Percentiles rank a stretch among this genome's conserved stretches.
These are phyloP conservation scores for Galerina sulciceps DNA, from an alignment of 768 basidiomycete genomes.

Conservation along the genomic window DNA sequence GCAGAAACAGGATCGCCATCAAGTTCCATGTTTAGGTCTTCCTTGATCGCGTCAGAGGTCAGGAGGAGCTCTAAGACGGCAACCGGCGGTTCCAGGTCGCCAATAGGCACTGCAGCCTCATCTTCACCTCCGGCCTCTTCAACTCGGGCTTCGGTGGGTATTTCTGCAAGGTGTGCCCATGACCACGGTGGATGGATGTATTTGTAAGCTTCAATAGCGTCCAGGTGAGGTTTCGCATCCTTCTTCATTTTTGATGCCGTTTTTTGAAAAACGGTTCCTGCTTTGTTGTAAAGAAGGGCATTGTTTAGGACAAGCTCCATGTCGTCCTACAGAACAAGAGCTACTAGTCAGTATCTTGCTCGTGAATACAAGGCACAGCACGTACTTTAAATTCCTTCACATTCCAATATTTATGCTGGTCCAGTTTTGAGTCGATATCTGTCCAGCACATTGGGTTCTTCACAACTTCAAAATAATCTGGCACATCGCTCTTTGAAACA, in stretches of 20 bases:
- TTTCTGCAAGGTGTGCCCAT: neutral
- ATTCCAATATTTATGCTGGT: conserved; percentile 83
- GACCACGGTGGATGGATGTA: conserved; percentile 11
- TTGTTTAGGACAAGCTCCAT: conserved; percentile 85
- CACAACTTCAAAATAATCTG: conserved; percentile 91
- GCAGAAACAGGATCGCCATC: conserved; percentile 63
- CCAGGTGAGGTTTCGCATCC: conserved; percentile 41
- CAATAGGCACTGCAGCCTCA: conserved; percentile 38
- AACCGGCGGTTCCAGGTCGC: conserved; percentile 77
- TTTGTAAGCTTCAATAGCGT: conserved; percentile 40
- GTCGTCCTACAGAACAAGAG: conserved; percentile 59
- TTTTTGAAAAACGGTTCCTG: conserved; percentile 72
- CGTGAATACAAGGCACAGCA: neutral
- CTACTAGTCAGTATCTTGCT: neutral
- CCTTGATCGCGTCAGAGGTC: conserved; percentile 54
- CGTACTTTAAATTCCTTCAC: conserved; percentile 72
- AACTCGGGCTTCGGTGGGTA: neutral
- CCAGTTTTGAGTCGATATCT: conserved; percentile 80
- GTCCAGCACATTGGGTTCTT: conserved; percentile 89
- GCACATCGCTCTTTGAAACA: conserved; percentile 77
- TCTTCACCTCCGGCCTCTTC: conserved; percentile 5
- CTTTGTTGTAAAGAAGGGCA: conserved; percentile 84
- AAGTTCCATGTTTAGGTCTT: conserved; percentile 58
- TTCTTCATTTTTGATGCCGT: conserved; percentile 66
- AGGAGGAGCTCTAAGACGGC: conserved; percentile 59